Evolutionary conservation across 2,329 filamentous ascomycete species (phyloP).

Genomic region (Scedosporium aurantiacum): DNA sequence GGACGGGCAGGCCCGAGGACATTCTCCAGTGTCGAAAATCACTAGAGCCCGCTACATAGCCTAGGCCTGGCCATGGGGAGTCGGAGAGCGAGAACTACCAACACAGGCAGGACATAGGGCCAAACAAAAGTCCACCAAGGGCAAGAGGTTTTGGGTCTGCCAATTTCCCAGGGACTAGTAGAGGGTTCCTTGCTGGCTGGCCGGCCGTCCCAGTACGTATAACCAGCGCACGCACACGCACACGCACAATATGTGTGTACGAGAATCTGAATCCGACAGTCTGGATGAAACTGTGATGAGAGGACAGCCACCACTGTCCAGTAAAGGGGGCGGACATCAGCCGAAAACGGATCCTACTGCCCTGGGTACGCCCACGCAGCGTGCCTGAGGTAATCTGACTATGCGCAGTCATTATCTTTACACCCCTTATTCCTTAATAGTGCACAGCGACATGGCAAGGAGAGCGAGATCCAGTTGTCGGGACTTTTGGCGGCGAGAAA

Average conservation of each 20-base stretch:
- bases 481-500: neutral
- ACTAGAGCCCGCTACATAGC: neutral
- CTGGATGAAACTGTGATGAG: conserved; percentile 4
- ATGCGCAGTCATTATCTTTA: neutral
- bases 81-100: neutral
- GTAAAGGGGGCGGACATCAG: neutral
- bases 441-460: neutral
- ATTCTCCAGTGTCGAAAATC: neutral
- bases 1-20: neutral
- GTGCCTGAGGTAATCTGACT: neutral
- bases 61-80: neutral
- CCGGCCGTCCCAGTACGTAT: neutral
- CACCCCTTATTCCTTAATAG: neutral
- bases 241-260: neutral
- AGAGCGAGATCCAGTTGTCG: no score
- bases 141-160: neutral
- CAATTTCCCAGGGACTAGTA: neutral
- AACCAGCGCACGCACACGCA: neutral
- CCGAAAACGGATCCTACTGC: neutral
- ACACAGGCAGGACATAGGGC: neutral
- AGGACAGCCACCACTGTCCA: conserved; percentile 1
- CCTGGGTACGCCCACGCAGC: neutral
- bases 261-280: neutral
- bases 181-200: neutral
- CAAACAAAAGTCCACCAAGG: no score